Conservation (phyloP, 1,139 yeast genomes). For the Kodamaea anthophila region DNA sequence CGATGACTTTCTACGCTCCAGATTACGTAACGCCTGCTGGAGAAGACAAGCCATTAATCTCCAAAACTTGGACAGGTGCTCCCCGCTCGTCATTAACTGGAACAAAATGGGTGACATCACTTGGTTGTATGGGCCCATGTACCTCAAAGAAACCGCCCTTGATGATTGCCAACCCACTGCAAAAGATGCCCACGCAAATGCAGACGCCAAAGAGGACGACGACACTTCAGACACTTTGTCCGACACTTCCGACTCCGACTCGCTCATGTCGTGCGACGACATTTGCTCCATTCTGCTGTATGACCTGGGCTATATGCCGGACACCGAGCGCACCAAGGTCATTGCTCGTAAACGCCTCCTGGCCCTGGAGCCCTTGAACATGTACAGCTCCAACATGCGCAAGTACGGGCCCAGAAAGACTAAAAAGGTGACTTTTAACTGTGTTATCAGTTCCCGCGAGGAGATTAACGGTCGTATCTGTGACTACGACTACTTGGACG, state of each 20-base stretch:
- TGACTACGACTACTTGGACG: slow-evolving; percentile 41
- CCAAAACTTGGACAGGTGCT: slow-evolving; percentile 20
- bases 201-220: not conserved
- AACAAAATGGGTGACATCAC: slow-evolving; percentile 39
- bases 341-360: slow-evolving; percentile 1
- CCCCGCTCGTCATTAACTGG: slow-evolving; percentile 39
- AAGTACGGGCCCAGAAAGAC: slow-evolving; percentile 8
- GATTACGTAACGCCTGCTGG: slow-evolving; percentile 39
- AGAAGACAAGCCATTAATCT: slow-evolving; percentile 35
- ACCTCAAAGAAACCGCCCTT: slow-evolving; percentile 11
- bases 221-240: slow-evolving; percentile 1
- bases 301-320: slow-evolving; percentile 13
- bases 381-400: slow-evolving; percentile 9
- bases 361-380: slow-evolving; percentile 3
- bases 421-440: slow-evolving; percentile 34
- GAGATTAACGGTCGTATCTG: slow-evolving; percentile 36
- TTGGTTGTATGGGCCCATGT: slow-evolving; percentile 43
- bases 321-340: slow-evolving; percentile 6
- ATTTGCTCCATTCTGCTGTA: slow-evolving; percentile 11
- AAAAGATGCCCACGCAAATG: not conserved
- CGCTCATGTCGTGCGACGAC: slow-evolving; percentile 8
- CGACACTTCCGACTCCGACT: slow-evolving; percentile 5
- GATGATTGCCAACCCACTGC: not conserved
- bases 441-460: slow-evolving; percentile 38
- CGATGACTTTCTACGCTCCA: slow-evolving; percentile 11